Conservation (phyloP, 2,329 filamentous ascomycete genomes). For the Tolypocladium capitatum region DNA sequence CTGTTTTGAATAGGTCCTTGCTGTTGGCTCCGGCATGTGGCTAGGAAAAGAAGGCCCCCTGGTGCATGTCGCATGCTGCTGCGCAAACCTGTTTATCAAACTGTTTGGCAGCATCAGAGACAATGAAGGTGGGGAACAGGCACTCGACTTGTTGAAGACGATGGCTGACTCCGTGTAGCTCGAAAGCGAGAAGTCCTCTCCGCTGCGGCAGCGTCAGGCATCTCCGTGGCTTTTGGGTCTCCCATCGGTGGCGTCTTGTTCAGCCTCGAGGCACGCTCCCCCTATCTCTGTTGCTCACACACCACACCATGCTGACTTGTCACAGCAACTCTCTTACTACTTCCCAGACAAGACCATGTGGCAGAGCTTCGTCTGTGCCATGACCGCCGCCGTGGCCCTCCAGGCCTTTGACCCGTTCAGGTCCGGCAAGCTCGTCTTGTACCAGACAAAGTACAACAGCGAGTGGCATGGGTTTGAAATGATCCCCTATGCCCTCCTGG, state of each 20-base stretch:
- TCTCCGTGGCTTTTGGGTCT: slow-evolving; percentile 87
- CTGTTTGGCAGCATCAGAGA: slow-evolving; percentile 64
- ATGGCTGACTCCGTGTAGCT: slow-evolving; percentile 33
- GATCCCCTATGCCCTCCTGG: slow-evolving; percentile 73
- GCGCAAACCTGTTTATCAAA: slow-evolving; percentile 88
- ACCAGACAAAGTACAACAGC: slow-evolving; percentile 85
- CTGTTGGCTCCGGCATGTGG: slow-evolving; percentile 92
- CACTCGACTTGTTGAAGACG: neutral
- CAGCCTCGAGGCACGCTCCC: slow-evolving; percentile 59
- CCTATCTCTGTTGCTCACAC: too few relatives aligned
- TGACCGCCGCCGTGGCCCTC: slow-evolving; percentile 91
- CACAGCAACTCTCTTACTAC: slow-evolving; percentile 84
- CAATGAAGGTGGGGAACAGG: slow-evolving; percentile 58
- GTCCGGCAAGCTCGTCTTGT: slow-evolving; percentile 88
- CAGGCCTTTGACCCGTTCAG: slow-evolving; percentile 91
- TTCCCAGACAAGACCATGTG: slow-evolving; percentile 99
- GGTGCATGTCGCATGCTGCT: slow-evolving; percentile 94
- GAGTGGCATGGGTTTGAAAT: slow-evolving; percentile 94
- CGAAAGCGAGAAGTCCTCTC: slow-evolving; percentile 89
- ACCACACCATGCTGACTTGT: neutral
- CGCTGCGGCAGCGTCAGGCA: slow-evolving; percentile 80
- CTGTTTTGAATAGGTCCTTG: slow-evolving; percentile 49
- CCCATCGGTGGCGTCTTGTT: slow-evolving; percentile 92
- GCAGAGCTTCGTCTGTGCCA: slow-evolving; percentile 98
- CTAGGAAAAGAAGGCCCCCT: slow-evolving; percentile 90